phyloP scores from a whole-genome alignment of 257 asterid species.

The Solanum appendiculatum region DNA sequence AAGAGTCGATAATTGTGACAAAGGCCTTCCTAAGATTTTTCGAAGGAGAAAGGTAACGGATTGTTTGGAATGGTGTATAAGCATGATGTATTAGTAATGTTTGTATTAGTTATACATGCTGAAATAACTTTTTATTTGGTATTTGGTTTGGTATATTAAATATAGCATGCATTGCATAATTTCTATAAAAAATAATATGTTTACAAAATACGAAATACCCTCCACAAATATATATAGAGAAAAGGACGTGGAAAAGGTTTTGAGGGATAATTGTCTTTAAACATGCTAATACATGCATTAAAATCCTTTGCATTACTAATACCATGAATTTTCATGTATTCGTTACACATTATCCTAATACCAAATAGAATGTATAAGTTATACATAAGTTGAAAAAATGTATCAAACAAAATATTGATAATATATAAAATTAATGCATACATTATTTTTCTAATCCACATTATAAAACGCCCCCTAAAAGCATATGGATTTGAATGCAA shows the following conservation, averaged over 20 bases:
- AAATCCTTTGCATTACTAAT: background rate
- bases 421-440: too few species aligned
- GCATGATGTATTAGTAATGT: too few species aligned
- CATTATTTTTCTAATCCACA: too few species aligned
- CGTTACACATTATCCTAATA: background rate
- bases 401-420: too few species aligned
- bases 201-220: background rate
- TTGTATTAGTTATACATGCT: background rate
- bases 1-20: background rate
- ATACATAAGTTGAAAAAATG: background rate
- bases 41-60: background rate
- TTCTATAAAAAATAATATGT: too few species aligned
- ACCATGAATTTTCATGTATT: background rate
- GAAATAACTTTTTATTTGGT: background rate
- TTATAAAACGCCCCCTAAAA: too few species aligned
- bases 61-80: background rate
- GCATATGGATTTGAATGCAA: too few species aligned
- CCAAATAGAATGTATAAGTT: background rate
- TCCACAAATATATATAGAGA: background rate
- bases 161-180: background rate
- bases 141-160: background rate
- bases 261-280: too few species aligned
- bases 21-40: background rate
- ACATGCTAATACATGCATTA: too few species aligned
- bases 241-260: too few species aligned